Evolutionary conservation across 73 alveolate genomes (phyloP).

Genomic region (Tetrahymena thermophila): DNA sequence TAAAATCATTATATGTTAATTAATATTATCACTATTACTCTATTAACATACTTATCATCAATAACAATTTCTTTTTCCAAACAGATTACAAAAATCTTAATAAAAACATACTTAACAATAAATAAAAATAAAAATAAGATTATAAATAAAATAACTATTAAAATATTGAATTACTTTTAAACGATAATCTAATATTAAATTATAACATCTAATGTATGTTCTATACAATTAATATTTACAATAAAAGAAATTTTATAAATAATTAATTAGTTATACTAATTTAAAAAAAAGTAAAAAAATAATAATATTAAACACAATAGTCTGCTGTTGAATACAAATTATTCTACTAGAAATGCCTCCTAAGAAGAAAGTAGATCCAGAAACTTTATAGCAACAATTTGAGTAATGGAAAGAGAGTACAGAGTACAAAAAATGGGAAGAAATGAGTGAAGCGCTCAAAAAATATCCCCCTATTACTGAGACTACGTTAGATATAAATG

Average conservation of each 20-base stretch:
- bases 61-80: not conserved
- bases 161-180: too few relatives aligned
- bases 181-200: not conserved
- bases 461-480: not conserved
- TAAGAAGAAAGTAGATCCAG: not conserved
- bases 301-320: not conserved
- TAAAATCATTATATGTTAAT: too few relatives aligned
- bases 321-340: not conserved
- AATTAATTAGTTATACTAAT: not conserved
- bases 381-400: not conserved
- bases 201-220: too few relatives aligned
- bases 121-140: too few relatives aligned
- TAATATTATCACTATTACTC: not conserved
- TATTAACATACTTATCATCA: not conserved
- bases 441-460: not conserved
- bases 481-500: not conserved
- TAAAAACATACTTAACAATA: not conserved
- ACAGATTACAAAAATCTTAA: not conserved
- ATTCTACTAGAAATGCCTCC: not conserved
- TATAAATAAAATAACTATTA: not conserved
- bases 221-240: too few relatives aligned
- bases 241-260: too few relatives aligned
- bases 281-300: too few relatives aligned
- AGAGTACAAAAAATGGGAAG: not conserved
- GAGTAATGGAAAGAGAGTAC: not conserved